These are phyloP conservation scores for Salix udensis DNA, from an alignment of 345 rosid species.

Conservation along the genomic window DNA sequence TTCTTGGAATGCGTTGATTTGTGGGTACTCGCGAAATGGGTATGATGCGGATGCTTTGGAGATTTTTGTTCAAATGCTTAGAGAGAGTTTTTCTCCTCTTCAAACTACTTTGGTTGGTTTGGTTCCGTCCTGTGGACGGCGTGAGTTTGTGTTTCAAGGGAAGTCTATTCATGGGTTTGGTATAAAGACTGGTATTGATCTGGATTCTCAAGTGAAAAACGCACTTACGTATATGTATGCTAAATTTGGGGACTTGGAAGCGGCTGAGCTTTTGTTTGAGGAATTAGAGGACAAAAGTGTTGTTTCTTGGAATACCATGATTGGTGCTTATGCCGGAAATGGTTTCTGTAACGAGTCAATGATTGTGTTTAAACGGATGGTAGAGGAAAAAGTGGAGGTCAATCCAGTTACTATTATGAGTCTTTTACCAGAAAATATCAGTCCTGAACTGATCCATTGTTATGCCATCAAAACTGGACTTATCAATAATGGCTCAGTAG, in stretches of 20 bases:
- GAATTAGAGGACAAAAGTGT: conserved; percentile 47
- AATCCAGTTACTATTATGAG: conserved; percentile 56
- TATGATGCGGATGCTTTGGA: conserved; percentile 39
- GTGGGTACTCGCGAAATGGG: conserved; percentile 66
- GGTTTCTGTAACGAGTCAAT: conserved; percentile 51
- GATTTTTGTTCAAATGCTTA: conserved; percentile 50
- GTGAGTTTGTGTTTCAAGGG: conserved; percentile 50
- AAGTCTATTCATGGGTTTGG: conserved; percentile 58
- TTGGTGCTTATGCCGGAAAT: conserved; percentile 59
- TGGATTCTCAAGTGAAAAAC: conserved; percentile 54
- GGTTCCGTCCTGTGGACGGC: conserved; percentile 58
- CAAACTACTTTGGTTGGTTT: conserved; percentile 52
- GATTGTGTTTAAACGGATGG: conserved; percentile 50
- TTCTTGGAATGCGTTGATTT: conserved; percentile 76
- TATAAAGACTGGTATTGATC: conserved; percentile 49
- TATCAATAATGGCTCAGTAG: conserved; percentile 38
- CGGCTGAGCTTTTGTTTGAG: conserved; percentile 47
- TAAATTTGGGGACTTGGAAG: conserved; percentile 50
- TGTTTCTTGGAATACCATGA: conserved; percentile 83
- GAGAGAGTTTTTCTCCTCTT: conserved; percentile 51
- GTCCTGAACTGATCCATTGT: conserved; percentile 47
- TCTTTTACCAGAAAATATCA: conserved; percentile 54
- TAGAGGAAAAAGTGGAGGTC: conserved; percentile 32
- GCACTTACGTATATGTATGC: conserved; percentile 61
- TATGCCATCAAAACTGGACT: conserved; percentile 52